A percentile compares a stretch with the other conserved stretches of the same genome.
phyloP scores from a whole-genome alignment of 2,329 filamentous ascomycete species.

The Fusarium odoratissimum region DNA sequence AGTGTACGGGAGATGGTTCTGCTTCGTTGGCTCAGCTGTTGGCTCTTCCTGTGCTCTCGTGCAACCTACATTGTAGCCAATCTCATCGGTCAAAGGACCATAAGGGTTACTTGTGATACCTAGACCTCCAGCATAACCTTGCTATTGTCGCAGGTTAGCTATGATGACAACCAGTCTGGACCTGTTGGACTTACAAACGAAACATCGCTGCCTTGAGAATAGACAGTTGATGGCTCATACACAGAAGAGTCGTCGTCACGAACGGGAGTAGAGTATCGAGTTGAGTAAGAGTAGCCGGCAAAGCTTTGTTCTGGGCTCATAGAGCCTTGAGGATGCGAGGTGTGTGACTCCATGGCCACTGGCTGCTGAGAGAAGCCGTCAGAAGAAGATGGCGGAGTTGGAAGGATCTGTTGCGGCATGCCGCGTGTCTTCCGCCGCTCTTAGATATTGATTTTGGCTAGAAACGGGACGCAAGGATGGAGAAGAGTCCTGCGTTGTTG shows the following conservation, averaged over 20 bases:
- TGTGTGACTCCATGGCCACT: conserved; percentile 20
- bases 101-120: conserved; percentile 28
- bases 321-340: conserved; percentile 25
- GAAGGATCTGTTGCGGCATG: conserved; percentile 55
- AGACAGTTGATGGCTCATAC: conserved; percentile 33
- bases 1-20: conserved; percentile 49
- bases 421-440: conserved; percentile 16
- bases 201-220: conserved; percentile 29
- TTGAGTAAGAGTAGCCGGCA: conserved; percentile 13
- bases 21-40: conserved; percentile 2
- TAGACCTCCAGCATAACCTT: conserved; percentile 24
- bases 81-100: conserved; percentile 36
- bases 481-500: neutral
- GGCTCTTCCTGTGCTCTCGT: neutral
- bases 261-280: conserved; percentile 36
- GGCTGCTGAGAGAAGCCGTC: conserved; percentile 32
- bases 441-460: neutral
- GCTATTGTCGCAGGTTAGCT: conserved; percentile 1
- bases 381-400: conserved; percentile 59
- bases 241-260: conserved; percentile 32
- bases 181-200: conserved; percentile 34
- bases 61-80: conserved; percentile 37
- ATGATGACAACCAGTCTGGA: neutral
- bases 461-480: neutral
- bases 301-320: conserved; percentile 20